These are phyloP conservation scores for Tricholoma sp. DNA, from an alignment of 768 basidiomycete species.

Conservation along the genomic window DNA sequence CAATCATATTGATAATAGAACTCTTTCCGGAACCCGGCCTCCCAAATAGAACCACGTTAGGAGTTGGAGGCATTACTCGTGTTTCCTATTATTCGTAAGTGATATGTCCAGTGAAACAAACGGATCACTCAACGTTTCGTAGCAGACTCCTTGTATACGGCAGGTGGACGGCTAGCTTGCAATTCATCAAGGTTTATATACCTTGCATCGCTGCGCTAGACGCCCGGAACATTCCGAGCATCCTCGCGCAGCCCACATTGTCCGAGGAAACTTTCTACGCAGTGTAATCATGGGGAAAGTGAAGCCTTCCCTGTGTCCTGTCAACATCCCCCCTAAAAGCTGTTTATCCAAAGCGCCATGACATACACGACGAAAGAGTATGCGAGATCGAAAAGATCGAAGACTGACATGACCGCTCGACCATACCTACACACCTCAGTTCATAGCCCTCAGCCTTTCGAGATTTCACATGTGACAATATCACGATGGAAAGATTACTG, in stretches of 20 bases:
- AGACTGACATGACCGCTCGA: no score
- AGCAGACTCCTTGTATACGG: not conserved
- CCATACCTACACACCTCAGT: no score
- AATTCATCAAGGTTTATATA: not conserved
- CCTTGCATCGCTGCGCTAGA: not conserved
- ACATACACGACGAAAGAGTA: no score
- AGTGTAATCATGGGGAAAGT: no score
- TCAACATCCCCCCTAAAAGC: no score
- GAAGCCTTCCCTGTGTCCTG: no score
- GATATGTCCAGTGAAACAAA: not conserved
- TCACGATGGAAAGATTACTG: no score
- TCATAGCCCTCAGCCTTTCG: no score
- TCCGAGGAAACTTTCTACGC: not conserved
- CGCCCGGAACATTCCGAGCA: not conserved
- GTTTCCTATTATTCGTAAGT: not conserved
- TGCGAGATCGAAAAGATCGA: no score
- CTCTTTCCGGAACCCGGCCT: conserved; percentile 36
- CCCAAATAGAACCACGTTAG: conserved; percentile 36
- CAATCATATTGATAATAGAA: conserved; percentile 40
- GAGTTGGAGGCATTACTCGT: not conserved
- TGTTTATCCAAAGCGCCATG: no score
- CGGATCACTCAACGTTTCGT: not conserved
- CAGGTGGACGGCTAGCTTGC: not conserved
- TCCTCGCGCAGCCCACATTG: not conserved
- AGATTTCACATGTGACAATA: no score